phyloP scores from a whole-genome alignment of 495 filamentous ascomycete species.

The Friedmanniomyces simplex region DNA sequence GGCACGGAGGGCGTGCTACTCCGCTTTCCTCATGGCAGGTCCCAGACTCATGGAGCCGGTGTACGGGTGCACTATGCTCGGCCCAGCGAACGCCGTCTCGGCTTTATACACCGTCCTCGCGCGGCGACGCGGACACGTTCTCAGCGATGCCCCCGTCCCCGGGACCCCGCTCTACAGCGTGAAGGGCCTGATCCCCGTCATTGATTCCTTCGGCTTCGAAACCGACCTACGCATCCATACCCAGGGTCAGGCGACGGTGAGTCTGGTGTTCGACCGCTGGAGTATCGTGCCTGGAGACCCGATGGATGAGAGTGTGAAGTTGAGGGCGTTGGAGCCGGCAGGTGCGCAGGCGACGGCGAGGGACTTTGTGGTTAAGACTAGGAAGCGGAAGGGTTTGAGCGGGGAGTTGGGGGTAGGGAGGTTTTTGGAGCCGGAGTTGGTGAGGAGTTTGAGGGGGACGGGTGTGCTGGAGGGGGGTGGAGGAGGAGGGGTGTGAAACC shows the following conservation, averaged over 20 bases:
- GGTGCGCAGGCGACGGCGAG: conserved; percentile 75
- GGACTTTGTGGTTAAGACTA: conserved; percentile 93
- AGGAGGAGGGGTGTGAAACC: too few relatives aligned
- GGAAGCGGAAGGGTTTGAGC: conserved; percentile 81
- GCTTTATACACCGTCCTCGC: conserved; percentile 87
- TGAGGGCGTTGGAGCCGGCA: conserved; percentile 79
- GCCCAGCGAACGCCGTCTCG: conserved; percentile 79
- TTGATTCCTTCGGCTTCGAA: conserved; percentile 95
- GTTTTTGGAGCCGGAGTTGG: conserved; percentile 90
- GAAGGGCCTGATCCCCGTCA: conserved; percentile 82
- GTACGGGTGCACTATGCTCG: conserved; percentile 84
- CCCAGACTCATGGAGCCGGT: conserved; percentile 93
- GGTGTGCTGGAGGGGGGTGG: conserved; percentile 62
- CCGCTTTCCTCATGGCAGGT: conserved; percentile 91
- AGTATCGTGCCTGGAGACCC: conserved; percentile 91
- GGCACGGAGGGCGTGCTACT: conserved; percentile 80
- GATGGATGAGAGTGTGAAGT: conserved; percentile 72
- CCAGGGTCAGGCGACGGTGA: conserved; percentile 80
- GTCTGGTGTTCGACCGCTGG: conserved; percentile 93
- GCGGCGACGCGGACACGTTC: conserved; percentile 78
- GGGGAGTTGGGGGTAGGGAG: conserved; percentile 94
- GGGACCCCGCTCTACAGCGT: conserved; percentile 90
- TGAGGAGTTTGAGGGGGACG: conserved; percentile 76
- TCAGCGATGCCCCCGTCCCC: conserved; percentile 84
- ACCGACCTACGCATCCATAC: conserved; percentile 94